Evolutionary conservation across 2,329 filamentous ascomycete species (phyloP), one percentile per base, ranked within the genome.

Genomic region (Coniosporium tulheliwenetii): DNA sequence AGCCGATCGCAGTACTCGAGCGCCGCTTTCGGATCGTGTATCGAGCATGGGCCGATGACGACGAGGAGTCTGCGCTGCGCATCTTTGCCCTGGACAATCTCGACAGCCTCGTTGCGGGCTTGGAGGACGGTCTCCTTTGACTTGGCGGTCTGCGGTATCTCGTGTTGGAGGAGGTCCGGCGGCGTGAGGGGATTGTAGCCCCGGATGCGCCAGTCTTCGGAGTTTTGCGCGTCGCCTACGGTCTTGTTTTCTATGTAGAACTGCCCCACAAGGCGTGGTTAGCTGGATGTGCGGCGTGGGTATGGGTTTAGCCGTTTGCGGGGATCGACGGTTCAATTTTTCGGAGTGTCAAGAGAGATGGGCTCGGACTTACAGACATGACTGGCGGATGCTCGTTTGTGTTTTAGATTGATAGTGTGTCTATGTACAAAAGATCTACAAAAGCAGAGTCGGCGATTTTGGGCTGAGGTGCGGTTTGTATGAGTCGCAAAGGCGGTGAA

Each of bases 181-280:
- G 91, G 79, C 10, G 85, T 95, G 50, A 98, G 70, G 53, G 85
- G 89, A 60, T 93, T 94, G 73, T 93, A 89, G 52, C 89, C 89
- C 47, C 81, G 80, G 47, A 70, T 70, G 45, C 67, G 64, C 63
- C 64, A 70, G 46, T 70, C 66, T 51, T 70, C 67, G 5, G 62
- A 64, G 52, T 61, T 65, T 42, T 61, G 52, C 40, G 61, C 60
- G 54, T 70, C 63, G 52, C 67, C 67, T 37, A 69, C 65, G 32
- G 60, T 57, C 49, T 63, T 60, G 56, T 70, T 70, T 47, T 63
- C 61, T 45, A 66, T 61, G 60, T 61, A 67, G 63, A 68, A 69
- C 66, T 70, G 19, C 19, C 19, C 19, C 19, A 26, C 7, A 26
- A 3, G 19, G 19, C 19, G 19, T 26, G 7, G 19, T 26, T 26